Evolutionary conservation across 106 monocot genomes (phyloP).

Genomic region (Allium sativum): DNA sequence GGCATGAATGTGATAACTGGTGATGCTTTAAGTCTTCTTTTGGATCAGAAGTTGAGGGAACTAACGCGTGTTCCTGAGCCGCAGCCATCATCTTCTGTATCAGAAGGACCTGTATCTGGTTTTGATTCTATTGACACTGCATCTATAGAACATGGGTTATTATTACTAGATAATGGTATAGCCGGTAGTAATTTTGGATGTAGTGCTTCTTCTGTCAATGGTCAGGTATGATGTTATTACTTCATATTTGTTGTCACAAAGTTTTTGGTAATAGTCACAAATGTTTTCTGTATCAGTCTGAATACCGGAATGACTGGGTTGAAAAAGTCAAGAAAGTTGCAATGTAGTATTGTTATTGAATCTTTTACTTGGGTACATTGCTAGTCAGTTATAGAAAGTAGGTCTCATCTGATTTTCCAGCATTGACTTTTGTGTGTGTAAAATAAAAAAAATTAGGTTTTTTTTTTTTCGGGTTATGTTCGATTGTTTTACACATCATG

Average conservation of each 20-base stretch:
- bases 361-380: no score
- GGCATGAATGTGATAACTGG: slow-evolving; percentile 42
- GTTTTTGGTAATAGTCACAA: no score
- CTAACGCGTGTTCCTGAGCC: slow-evolving; percentile 25
- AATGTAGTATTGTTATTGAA: no score
- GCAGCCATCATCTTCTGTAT: slow-evolving; percentile 22
- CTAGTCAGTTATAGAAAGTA: no score
- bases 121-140: slow-evolving; percentile 8
- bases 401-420: no score
- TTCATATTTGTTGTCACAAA: not conserved
- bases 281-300: no score
- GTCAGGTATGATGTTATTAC: slow-evolving; percentile 19
- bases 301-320: no score
- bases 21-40: slow-evolving; percentile 62
- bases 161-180: slow-evolving; percentile 8
- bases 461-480: no score
- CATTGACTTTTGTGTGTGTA: no score
- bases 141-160: slow-evolving; percentile 6
- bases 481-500: no score
- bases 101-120: slow-evolving; percentile 16
- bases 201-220: slow-evolving; percentile 10
- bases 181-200: slow-evolving; percentile 1
- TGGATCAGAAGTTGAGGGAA: slow-evolving; percentile 83
- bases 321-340: no score
- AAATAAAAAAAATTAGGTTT: no score